Conservation (phyloP, 768 basidiomycete species). For the Leucosporidium creatinivorum region DNA sequence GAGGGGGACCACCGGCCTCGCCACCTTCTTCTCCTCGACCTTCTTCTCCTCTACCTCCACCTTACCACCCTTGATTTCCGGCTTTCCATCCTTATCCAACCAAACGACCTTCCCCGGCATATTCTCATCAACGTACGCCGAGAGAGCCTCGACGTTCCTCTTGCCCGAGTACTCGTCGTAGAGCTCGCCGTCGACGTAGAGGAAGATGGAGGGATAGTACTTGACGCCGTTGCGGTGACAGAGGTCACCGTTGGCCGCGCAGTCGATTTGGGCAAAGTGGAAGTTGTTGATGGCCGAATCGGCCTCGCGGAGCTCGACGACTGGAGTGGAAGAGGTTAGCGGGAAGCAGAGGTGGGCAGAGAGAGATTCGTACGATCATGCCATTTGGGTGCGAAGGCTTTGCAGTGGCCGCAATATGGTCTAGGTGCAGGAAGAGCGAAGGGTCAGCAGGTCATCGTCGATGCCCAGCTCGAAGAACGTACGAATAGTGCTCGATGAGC, state of each 20-base stretch:
- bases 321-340: background rate
- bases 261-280: slow-evolving; percentile 37
- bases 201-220: slow-evolving; percentile 36
- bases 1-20: background rate
- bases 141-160: slow-evolving; percentile 21
- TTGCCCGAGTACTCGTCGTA: slow-evolving; percentile 18
- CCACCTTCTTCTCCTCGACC: background rate
- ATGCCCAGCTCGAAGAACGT: background rate
- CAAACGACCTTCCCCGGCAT: slow-evolving; percentile 5
- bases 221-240: slow-evolving; percentile 33
- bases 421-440: background rate
- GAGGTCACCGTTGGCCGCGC: slow-evolving; percentile 35
- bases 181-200: slow-evolving; percentile 25
- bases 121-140: slow-evolving; percentile 24
- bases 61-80: background rate
- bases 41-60: background rate
- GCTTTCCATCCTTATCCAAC: background rate
- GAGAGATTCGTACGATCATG: slow-evolving; percentile 14
- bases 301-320: slow-evolving; percentile 19
- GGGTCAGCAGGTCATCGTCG: background rate
- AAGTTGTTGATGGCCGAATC: slow-evolving; percentile 22
- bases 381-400: slow-evolving; percentile 35
- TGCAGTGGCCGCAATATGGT: slow-evolving; percentile 32
- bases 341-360: background rate
- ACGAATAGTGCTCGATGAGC: slow-evolving; percentile 31